phyloP scores from a whole-genome alignment of 2,329 filamentous ascomycete species.

The Zymoseptoria ardabiliae region DNA sequence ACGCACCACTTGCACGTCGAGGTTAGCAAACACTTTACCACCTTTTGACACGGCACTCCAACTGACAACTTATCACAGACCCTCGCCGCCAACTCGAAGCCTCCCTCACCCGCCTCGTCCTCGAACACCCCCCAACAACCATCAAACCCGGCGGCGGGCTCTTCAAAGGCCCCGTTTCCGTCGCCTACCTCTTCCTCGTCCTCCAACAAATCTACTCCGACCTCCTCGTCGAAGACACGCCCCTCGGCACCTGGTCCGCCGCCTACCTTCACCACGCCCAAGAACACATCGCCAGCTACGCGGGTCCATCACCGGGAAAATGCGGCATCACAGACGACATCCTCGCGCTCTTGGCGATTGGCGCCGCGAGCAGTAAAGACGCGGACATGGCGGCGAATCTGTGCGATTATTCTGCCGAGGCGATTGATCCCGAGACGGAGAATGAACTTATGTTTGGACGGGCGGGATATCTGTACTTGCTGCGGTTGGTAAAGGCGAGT shows the following conservation, averaged over 20 bases:
- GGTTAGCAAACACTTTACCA: constrained; percentile 13
- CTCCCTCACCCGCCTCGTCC: constrained; percentile 43
- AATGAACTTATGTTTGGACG: constrained; percentile 62
- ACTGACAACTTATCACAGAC: constrained; percentile 25
- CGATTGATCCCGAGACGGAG: constrained; percentile 39
- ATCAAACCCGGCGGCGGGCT: constrained; percentile 42
- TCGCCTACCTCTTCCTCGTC: constrained; percentile 45
- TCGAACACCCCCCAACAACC: constrained; percentile 40
- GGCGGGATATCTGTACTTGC: constrained; percentile 60
- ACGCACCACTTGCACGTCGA: constrained; percentile 30
- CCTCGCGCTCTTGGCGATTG: constrained; percentile 43
- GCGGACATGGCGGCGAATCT: constrained; percentile 42
- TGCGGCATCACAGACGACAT: constrained; percentile 47
- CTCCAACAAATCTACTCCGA: constrained; percentile 44
- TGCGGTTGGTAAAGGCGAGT: constrained; percentile 54
- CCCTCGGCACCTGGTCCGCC: constrained; percentile 43
- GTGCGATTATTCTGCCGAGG: constrained; percentile 45
- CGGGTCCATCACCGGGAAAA: constrained; percentile 38
- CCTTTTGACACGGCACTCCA: neutral
- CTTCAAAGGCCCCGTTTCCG: constrained; percentile 44
- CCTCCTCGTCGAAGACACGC: constrained; percentile 39
- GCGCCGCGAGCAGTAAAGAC: constrained; percentile 44
- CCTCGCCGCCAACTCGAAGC: constrained; percentile 45
- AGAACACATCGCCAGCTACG: constrained; percentile 42
- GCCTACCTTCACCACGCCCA: constrained; percentile 46